phyloP scores from a whole-genome alignment of 257 asterid species.

The Plantago major region DNA sequence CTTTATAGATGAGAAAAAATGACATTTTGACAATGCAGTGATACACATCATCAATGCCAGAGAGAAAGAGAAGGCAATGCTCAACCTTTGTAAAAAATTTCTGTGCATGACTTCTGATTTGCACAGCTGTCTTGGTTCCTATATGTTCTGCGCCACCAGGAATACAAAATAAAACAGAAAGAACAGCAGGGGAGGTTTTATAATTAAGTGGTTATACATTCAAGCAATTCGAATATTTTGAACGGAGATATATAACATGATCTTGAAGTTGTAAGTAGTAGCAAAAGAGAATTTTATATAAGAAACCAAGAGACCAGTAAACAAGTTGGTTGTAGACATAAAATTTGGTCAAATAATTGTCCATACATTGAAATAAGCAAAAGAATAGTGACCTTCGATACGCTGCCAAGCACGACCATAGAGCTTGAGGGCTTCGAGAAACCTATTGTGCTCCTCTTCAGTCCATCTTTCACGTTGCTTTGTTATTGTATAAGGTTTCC shows the following conservation, averaged over 20 bases:
- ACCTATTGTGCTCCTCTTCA: constrained; percentile 93
- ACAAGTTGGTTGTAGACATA: constrained; percentile 3
- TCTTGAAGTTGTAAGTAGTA: background rate
- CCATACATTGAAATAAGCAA: constrained; percentile 15
- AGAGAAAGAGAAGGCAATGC: constrained; percentile 34
- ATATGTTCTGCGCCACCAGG: constrained; percentile 84
- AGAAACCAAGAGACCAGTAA: constrained; percentile 3
- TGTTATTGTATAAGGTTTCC: constrained; percentile 94
- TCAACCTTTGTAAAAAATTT: constrained; percentile 94
- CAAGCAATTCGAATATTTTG: constrained; percentile 21
- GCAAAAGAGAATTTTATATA: constrained; percentile 5
- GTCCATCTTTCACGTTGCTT: constrained; percentile 99
- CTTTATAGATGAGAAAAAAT: constrained; percentile 8
- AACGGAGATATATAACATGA: constrained; percentile 19
- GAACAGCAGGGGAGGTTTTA: constrained; percentile 39
- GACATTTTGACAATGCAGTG: constrained; percentile 16
- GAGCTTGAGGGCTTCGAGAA: constrained; percentile 88
- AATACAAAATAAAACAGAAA: constrained; percentile 32
- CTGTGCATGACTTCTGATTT: constrained; percentile 99
- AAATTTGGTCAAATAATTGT: background rate
- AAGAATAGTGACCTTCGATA: constrained; percentile 65
- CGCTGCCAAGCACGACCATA: constrained; percentile 99
- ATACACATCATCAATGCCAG: constrained; percentile 19
- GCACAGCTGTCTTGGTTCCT: constrained; percentile 99
- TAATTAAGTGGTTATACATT: constrained; percentile 32